Evolutionary conservation across 306 rosid species (phyloP).

Genomic region (Heteromeles arbutifolia): DNA sequence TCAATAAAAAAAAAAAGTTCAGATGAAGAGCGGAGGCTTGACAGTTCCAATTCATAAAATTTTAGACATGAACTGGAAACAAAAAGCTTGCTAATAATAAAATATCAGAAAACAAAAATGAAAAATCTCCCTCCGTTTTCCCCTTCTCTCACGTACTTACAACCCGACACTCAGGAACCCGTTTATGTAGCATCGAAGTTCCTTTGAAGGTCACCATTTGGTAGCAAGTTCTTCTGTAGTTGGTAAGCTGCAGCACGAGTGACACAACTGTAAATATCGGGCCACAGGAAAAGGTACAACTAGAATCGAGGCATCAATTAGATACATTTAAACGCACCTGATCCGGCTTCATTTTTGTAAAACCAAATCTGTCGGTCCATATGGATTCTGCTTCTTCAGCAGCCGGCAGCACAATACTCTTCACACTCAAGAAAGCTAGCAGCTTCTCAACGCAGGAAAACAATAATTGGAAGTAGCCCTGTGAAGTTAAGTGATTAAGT

Average conservation of each 20-base stretch:
- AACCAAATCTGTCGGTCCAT: constrained; percentile 86
- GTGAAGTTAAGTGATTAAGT: constrained; percentile 11
- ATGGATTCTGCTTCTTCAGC: constrained; percentile 91
- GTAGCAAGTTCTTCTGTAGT: constrained; percentile 63
- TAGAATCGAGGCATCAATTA: neutral
- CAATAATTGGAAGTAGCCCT: constrained; percentile 93
- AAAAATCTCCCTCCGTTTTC: neutral
- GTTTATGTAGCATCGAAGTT: constrained; percentile 81
- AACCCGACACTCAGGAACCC: constrained; percentile 57
- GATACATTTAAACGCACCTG: constrained; percentile 44
- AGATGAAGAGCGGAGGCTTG: constrained; percentile 26
- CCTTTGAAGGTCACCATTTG: constrained; percentile 88
- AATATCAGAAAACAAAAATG: neutral
- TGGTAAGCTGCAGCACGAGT: constrained; percentile 51
- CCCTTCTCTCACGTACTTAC: constrained; percentile 15
- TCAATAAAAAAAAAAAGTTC: neutral
- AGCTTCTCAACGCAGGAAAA: constrained; percentile 87
- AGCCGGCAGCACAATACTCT: constrained; percentile 82
- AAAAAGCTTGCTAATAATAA: constrained; percentile 17
- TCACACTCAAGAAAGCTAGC: constrained; percentile 65
- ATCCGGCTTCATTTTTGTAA: constrained; percentile 61
- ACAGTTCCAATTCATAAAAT: constrained; percentile 14
- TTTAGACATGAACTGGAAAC: constrained; percentile 10
- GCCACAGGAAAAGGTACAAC: neutral
- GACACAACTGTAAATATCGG: neutral